Evolutionary conservation across 192 early-diverging fungal genomes (phyloP), one percentile per base, ranked within the genome.

Genomic region (Bifiguratus adelaidae): DNA sequence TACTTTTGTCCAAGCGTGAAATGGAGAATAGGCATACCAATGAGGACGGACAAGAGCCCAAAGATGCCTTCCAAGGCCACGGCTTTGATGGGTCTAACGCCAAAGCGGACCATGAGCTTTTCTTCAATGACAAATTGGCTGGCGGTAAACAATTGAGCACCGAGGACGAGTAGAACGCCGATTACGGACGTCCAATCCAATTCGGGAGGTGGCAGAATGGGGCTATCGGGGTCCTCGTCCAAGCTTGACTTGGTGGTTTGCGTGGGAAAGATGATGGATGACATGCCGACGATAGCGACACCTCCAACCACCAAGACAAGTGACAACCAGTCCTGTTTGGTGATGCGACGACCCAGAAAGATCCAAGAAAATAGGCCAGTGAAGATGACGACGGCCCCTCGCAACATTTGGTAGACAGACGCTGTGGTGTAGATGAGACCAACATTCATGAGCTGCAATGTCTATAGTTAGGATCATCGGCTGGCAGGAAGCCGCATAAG

Each of bases 91-190:
- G 95, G 85, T 20, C 78, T 79, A 25, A 95, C 66, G 4, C 79
- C 63, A 62, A 88, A 98, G 44, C 59, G 71, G 15, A 60, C 52
- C 71, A 98, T 71, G 47, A 98, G 82, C 60, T 88, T 91, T 57
- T 98, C 95, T 55, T 98, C 95, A 35, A 96, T 69, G 15, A 98
- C 92, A 72, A 98, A 98, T 66, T 95, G 92, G 1, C 80, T 67
- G 8, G 95, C 92, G 0, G 92, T 91, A 58, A 98, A 87, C 30
- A 89, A 63, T 62, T 98, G 95, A 15, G 92, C 95, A 29, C 85
- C 68, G 26, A 96, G 71, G 8, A 96, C 88, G 27, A 98, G 55
- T 4, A 73, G 35, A 9, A 96, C 83, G 30, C 95, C 95, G 24
- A 94, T 30, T 11, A 80, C 30, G 0, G 86, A 80, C 29, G 58